Percentiles rank a stretch among this genome's conserved stretches.
These are phyloP conservation scores for Beta corolliflora DNA, from an alignment of 179 eudicot species.

Conservation along the genomic window DNA sequence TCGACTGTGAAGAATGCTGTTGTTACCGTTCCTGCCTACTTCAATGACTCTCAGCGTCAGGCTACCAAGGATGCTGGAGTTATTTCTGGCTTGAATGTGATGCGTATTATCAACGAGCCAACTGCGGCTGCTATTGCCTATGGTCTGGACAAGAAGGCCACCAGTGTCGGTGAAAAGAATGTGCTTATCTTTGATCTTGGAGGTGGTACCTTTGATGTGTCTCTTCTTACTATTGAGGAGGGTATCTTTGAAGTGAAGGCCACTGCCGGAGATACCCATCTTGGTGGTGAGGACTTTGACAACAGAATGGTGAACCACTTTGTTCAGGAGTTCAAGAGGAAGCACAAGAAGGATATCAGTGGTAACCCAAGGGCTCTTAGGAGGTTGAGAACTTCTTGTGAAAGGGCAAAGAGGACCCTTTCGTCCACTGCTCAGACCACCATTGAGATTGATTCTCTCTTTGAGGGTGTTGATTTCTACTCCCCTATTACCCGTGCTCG, in stretches of 20 bases:
- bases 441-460: slow-evolving; percentile 51
- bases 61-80: slow-evolving; percentile 42
- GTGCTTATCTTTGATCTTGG: slow-evolving; percentile 44
- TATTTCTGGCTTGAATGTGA: slow-evolving; percentile 39
- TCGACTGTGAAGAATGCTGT: slow-evolving; percentile 39
- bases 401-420: slow-evolving; percentile 51
- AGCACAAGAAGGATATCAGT: slow-evolving; percentile 52
- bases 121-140: slow-evolving; percentile 53
- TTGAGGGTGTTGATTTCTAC: slow-evolving; percentile 49
- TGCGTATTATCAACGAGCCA: slow-evolving; percentile 43
- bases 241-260: slow-evolving; percentile 46
- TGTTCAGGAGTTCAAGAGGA: slow-evolving; percentile 59
- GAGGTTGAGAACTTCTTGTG: slow-evolving; percentile 53
- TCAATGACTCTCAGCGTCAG: slow-evolving; percentile 44
- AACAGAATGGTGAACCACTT: slow-evolving; percentile 62
- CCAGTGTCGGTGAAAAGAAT: slow-evolving; percentile 42
- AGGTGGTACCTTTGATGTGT: slow-evolving; percentile 43
- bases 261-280: slow-evolving; percentile 46
- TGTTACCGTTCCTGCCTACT: slow-evolving; percentile 43
- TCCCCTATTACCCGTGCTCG: slow-evolving; percentile 51
- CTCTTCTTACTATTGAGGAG: slow-evolving; percentile 41
- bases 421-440: slow-evolving; percentile 51
- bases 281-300: slow-evolving; percentile 59
- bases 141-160: slow-evolving; percentile 43
- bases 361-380: slow-evolving; percentile 52